Base-by-base conservation (phyloP, 352 stramenopile species). In the Phytophthora pluvialis region DNA sequence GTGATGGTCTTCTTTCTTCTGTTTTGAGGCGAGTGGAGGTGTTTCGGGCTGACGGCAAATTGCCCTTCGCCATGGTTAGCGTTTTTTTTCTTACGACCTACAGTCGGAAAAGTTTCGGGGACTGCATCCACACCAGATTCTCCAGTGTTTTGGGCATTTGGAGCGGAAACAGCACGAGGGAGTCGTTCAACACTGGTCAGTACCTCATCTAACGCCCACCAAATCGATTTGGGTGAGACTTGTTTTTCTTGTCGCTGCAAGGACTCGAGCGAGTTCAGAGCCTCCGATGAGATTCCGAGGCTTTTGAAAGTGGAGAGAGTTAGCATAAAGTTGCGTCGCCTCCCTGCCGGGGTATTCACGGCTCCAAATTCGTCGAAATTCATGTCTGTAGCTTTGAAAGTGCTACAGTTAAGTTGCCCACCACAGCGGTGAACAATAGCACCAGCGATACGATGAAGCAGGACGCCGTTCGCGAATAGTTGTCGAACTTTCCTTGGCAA, bases 401-500 rank as follows among this genome's bases (percentile, higher is more conserved):
- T n/a, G 9, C 15, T 46, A 6, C 35, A 28, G 3, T 63, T 40
- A 18, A 70, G 18, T 11, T 50, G 26, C 7, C 36, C 38, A 7
- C 52, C 36, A 33, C 47, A 72, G 11, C 43, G 62, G 6, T 43
- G 44, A 48, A 60, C 40, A 9, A 82, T 26, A 4, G 44, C 64
- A 39, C 51, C 53, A 45, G 72, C 72, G 15, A 88, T 69, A 32
- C 64, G 69, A 29, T 60, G 73, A n/a, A 88, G 40, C 16, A 81
- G 18, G n/a, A 79, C 60, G 0, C 79, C 79, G 10, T 72, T 63
- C 3, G 56, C 28, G 39, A 87, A 83, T 8, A 45, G 10, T 58
- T 53, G 46, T 39, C n/a, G 43, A 35, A 62, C 26, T 42, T 62
- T 60, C 33, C 26, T 36, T 29, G 40, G 53, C 1, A 46, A 18